Conservation (phyloP, 805 yeast species). For the Barnettozyma sp. region DNA sequence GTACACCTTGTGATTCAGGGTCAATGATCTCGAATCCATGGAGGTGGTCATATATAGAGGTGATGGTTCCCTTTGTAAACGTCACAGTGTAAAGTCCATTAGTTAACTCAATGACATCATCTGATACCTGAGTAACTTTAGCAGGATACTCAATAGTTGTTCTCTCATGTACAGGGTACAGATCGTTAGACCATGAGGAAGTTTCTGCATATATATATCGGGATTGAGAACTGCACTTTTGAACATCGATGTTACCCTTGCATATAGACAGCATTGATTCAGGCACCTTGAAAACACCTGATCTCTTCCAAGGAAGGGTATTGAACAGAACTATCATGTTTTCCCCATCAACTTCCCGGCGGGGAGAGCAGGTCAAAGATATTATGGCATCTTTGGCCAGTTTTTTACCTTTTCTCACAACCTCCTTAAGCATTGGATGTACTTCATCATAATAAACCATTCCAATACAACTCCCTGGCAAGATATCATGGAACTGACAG, state of each 20-base stretch:
- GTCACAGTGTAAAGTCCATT: slow-evolving; percentile 57
- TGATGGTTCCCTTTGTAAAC: slow-evolving; percentile 54
- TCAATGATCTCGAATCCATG: slow-evolving; percentile 64
- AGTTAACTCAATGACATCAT: slow-evolving; percentile 41
- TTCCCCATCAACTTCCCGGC: slow-evolving; percentile 15
- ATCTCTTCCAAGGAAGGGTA: slow-evolving; percentile 60
- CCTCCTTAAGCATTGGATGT: slow-evolving; percentile 61
- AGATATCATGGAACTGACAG: slow-evolving; percentile 96
- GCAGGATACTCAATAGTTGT: slow-evolving; percentile 41
- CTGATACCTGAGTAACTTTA: slow-evolving; percentile 34
- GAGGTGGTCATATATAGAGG: slow-evolving; percentile 54
- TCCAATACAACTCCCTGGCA: slow-evolving; percentile 94
- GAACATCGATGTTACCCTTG: not conserved
- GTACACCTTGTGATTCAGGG: slow-evolving; percentile 64
- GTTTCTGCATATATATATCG: slow-evolving; percentile 21
- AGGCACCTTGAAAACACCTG: slow-evolving; percentile 34
- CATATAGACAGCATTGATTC: slow-evolving; percentile 9
- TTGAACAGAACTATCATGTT: slow-evolving; percentile 30
- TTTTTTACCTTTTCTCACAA: slow-evolving; percentile 43
- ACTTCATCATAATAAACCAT: slow-evolving; percentile 89
- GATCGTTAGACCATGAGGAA: slow-evolving; percentile 1
- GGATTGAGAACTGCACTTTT: slow-evolving; percentile 1
- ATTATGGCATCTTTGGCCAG: slow-evolving; percentile 33
- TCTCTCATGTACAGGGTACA: slow-evolving; percentile 10
- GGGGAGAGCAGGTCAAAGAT: slow-evolving; percentile 1